Base-by-base conservation (phyloP, 257 asterid species). In the Galeopsis tetrahit region DNA sequence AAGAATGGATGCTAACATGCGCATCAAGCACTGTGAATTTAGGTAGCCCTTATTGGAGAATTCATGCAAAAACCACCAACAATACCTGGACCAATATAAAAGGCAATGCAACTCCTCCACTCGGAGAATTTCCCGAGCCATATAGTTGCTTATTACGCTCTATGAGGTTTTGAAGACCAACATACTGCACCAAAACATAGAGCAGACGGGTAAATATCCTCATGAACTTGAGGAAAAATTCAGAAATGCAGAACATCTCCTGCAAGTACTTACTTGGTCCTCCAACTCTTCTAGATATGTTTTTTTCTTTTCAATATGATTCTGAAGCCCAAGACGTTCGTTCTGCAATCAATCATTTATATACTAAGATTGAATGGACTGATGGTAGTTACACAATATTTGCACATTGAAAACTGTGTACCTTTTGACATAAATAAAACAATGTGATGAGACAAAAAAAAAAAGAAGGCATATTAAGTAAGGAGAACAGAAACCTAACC, bases 51-150 rank as follows among this genome's bases (percentile, higher is more conserved):
- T 46, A 57, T 51, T 33, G 32, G 14, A 48, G 63, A 59, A 73
- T 68, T 49, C 36, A 67, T 32, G 73, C 44, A 68, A 43, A 63
- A 46, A 63, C 8, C 62, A 67, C 43, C 71, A 66, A 63, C 74
- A 75, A 7, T 81, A 90, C 99, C 99, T 95, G 98, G 76, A 95
- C 98, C 85, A 95, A 79, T 77, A 95, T 95, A 79, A 95, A 95
- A 67, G 99, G 99, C 80, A 95, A 81, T 79, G 96, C 96, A 73
- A 95, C 97, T 69, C 97, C 99, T 75, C 98, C 98, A 76, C 87
- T 87, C 36, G 99, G 99, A 80, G 90, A 82, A 85, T 88, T 87
- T 84, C 98, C 98, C 4, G 92, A 83, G 63, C 96, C 89, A 77
- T 87, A 95, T 69, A 89, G 80, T 66, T 82, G 92, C 80, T 88